A percentile compares a stretch with the other conserved stretches of the same genome.
These are phyloP conservation scores for Geotrichum siamense DNA, from an alignment of 1,139 yeast species.

Conservation along the genomic window DNA sequence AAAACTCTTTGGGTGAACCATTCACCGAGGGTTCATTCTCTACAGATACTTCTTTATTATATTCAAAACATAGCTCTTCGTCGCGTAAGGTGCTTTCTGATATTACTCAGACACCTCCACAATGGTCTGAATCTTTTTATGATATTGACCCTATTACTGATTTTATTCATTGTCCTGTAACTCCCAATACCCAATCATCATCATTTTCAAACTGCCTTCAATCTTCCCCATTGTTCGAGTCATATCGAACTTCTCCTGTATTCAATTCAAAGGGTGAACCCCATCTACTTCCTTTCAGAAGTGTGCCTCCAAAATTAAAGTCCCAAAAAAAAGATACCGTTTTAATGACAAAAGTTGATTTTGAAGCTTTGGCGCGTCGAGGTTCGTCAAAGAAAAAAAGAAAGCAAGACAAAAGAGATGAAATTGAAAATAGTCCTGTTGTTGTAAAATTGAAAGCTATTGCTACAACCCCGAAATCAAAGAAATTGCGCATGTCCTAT, in stretches of 20 bases:
- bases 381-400: background rate
- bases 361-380: slow-evolving; percentile 10
- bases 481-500: slow-evolving; percentile 2
- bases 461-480: slow-evolving; percentile 3
- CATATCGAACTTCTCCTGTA: slow-evolving; percentile 8
- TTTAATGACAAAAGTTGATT: slow-evolving; percentile 10
- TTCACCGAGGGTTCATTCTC: background rate
- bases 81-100: slow-evolving; percentile 6
- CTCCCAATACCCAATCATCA: slow-evolving; percentile 4
- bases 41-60: background rate
- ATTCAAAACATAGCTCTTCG: background rate
- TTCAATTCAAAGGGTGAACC: background rate
- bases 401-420: background rate
- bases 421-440: background rate
- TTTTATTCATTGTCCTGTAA: slow-evolving; percentile 4
- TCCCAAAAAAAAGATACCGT: background rate
- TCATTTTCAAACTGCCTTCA: slow-evolving; percentile 10
- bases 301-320: background rate
- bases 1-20: slow-evolving; percentile 4
- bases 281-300: background rate
- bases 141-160: slow-evolving; percentile 7
- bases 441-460: background rate
- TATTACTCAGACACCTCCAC: slow-evolving; percentile 7
- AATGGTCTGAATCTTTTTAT: background rate
- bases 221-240: slow-evolving; percentile 13